A percentile compares a stretch with the other conserved stretches of the same genome.
These are phyloP conservation scores for Angomonas desouzai DNA, from an alignment of 208 protist genomes.

Conservation along the genomic window DNA sequence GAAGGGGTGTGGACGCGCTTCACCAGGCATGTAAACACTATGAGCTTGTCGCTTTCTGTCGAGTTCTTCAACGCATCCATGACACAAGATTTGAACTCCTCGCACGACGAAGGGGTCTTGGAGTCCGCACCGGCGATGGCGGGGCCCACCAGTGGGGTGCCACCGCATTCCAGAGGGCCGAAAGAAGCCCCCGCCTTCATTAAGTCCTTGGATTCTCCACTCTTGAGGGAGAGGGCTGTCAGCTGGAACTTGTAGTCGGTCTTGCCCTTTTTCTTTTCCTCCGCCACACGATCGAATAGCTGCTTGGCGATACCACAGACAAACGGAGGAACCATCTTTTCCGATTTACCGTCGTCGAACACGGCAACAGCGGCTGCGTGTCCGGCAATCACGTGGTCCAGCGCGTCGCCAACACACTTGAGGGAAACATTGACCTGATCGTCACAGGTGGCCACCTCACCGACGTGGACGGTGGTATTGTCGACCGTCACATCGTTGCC, in stretches of 20 bases:
- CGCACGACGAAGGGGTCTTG: constrained; percentile 17
- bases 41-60: constrained; percentile 21
- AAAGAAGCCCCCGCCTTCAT: constrained; percentile 19
- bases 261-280: constrained; percentile 19
- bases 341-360: constrained; percentile 30
- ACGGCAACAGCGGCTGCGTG: constrained; percentile 56
- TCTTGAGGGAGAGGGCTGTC: constrained; percentile 30
- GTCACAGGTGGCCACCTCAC: constrained; percentile 28
- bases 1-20: constrained; percentile 28
- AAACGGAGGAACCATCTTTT: constrained; percentile 14
- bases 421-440: constrained; percentile 17
- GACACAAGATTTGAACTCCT: constrained; percentile 26
- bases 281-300: constrained; percentile 24
- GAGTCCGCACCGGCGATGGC: constrained; percentile 29
- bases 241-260: constrained; percentile 25
- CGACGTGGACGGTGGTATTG: constrained; percentile 17
- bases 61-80: constrained; percentile 22
- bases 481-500: constrained; percentile 16
- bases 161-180: constrained; percentile 27
- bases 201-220: constrained; percentile 29
- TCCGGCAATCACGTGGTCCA: constrained; percentile 45
- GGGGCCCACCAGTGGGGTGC: constrained; percentile 50
- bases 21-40: constrained; percentile 44
- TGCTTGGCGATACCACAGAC: constrained; percentile 18
- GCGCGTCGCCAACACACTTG: constrained; percentile 23